Evolutionary conservation across 1,284 basidiomycete genomes (phyloP), one percentile per base, ranked within the genome.

Genomic region (Pseudozyma sp.): DNA sequence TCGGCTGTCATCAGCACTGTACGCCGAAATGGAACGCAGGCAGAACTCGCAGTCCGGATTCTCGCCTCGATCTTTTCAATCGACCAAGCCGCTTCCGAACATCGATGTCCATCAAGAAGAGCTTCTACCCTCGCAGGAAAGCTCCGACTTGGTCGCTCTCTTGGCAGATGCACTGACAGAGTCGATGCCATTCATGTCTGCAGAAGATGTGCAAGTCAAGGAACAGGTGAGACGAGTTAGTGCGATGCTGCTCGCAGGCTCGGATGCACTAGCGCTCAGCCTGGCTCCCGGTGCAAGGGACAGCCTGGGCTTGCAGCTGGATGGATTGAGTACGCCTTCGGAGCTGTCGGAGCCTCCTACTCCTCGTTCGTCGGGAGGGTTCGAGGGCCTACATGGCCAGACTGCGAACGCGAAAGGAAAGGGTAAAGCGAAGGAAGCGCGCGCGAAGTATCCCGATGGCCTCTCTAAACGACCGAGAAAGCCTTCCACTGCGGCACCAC

Each of bases 251-350:
- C 51, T 76, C 1, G 68, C 59, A 1, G 74, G 74, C 0, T 76
- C 74, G n/a, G 70, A 76, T 47, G 69, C 69, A 1, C 39, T 76
- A 2, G 70, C 74, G 34, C 47, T 76, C 9, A 67, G 52, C 44
- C 31, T 76, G 42, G 74, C 74, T 4, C 74, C 74, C 0, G 74
- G 66, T 6, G 74, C 74, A 8, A 42, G 74, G 10, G 70, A 74
- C 4, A 68, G 66, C 37, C 16, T 69, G 16, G 66, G 66, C 0
- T 37, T 72, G 60, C 66, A 59, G 9, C 29, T 76, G 40, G 67
- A 76, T 13, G 58, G 63, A 16, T 43, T 75, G 49, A 69, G 62
- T n/a, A 69, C 63, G 16, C 54, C 67, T 5, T 57, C 47, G 0
- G 72, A 75, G 39, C 39, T 7, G 5, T 72, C 69, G 2, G 68